Evolutionary conservation across 2,329 filamentous ascomycete species (phyloP), one percentile per base, ranked within the genome.

Genomic region (Clonostachys byssicola): DNA sequence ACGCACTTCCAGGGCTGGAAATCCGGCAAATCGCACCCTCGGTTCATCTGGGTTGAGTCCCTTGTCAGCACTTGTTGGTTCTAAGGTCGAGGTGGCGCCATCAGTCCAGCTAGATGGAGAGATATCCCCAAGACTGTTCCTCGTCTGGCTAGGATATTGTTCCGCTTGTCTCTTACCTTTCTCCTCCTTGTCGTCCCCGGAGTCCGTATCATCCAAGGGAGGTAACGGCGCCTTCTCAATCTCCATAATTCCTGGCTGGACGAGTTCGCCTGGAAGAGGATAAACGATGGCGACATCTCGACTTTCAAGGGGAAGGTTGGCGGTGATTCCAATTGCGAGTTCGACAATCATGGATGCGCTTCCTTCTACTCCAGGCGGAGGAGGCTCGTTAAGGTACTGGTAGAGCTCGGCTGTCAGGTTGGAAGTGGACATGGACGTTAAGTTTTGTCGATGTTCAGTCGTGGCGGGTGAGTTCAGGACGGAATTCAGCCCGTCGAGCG

Each of bases 331-430:
- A 33, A 97, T 80, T 0, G 92, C 90, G 44, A 97, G 78, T 67
- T 96, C 92, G 47, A 96, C 80, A 63, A 99, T 97, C 84, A 94
- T 95, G 47, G 86, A 85, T 3, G 92, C 88, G 52, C 89, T 91
- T 45, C 89, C 91, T 54, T 92, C 86, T n/a, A 97, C 78, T 9
- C 91, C 92, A 2, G 84, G 70, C 0, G 90, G 89, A 1, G 89
- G 80, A 2, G 91, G 89, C 12, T 89, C 86, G 48, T 82, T 78
- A 43, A 97, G 75, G 59, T 89, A 84, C 59, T 86, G 82, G 51
- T 85, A 83, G 34, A 99, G 70, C 33, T 79, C 83, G 5, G 79
- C 81, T 3, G 84, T 85, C 47, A 92, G 73, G 54, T 83, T 83
- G 43, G 74, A 74, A 10, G 89, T 87, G 13, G 89, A 78, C 57